Conservation (phyloP, 768 basidiomycete species). For the Phlegmacium glaucopus region DNA sequence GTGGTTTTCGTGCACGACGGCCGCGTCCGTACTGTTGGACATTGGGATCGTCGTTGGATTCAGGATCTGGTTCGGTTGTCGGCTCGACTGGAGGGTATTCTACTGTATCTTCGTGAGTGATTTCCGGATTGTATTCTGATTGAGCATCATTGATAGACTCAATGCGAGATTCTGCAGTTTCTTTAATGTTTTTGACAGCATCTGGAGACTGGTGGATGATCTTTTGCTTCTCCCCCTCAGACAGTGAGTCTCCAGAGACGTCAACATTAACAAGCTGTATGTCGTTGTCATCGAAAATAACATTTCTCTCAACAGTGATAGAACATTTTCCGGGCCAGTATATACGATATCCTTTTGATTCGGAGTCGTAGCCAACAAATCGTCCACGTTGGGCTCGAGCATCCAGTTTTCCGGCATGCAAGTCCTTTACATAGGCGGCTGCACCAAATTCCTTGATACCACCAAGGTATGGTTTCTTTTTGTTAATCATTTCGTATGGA, state of each 20-base stretch:
- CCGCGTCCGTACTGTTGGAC: too few relatives aligned
- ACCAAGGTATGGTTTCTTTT: conserved; percentile 19
- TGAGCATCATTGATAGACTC: not conserved
- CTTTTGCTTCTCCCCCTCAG: conserved; percentile 16
- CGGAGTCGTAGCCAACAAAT: conserved; percentile 22
- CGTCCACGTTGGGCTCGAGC: conserved; percentile 16
- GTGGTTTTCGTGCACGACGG: too few relatives aligned
- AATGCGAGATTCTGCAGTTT: not conserved
- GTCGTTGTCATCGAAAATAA: conserved; percentile 21
- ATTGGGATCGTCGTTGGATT: too few relatives aligned
- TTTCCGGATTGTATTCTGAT: too few relatives aligned
- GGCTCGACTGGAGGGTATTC: too few relatives aligned
- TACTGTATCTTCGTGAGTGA: too few relatives aligned
- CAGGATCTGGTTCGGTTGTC: too few relatives aligned
- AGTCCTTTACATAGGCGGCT: conserved; percentile 17
- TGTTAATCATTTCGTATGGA: conserved; percentile 18
- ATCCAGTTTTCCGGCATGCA: conserved; percentile 14
- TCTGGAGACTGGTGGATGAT: conserved; percentile 3
- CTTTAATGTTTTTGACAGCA: conserved; percentile 1
- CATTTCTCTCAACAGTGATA: conserved; percentile 23
- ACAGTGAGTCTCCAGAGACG: conserved; percentile 6
- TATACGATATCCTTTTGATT: conserved; percentile 19
- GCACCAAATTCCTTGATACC: conserved; percentile 23
- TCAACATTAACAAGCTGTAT: conserved; percentile 5
- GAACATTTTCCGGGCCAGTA: conserved; percentile 15